Base-by-base conservation (phyloP, 2,329 filamentous ascomycete genomes). In the Colletotrichum sp. region DNA sequence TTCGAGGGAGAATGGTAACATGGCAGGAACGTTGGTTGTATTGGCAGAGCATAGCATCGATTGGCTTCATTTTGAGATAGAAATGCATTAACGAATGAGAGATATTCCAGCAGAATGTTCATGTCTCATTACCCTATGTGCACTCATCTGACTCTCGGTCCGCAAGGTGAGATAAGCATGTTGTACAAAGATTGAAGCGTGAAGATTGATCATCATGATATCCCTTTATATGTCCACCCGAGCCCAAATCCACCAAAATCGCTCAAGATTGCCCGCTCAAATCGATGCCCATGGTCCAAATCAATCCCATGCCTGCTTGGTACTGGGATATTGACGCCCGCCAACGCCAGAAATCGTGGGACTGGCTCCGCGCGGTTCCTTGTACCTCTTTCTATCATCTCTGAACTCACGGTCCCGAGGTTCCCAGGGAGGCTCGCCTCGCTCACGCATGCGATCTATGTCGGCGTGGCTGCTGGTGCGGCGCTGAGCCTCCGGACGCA, bases 401-500 rank as follows among this genome's bases (percentile, higher is more conserved):
- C 76, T 63, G 10, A 67, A 24, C 8, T 77, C 76, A 21, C 76
- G 76, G n/a, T 76, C 76, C 28, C 75, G 67, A 34, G 68, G 55
- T 30, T 77, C 75, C 76, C 76, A 78, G 26, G 58, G 34, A 9
- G 58, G 43, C 48, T 75, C 73, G 18, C 48, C 61, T 21, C 71
- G 56, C 18, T 76, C 76, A 18, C 75, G 68, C 75, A 77, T 73
- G 9, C 87, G 83, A 74, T 89, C 88, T 38, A 86, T 82, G 74
- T 90, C 88, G 28, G 87, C 86, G 74, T 89, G 88, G 78, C 88
- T 89, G 80, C 88, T 89, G 4, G 88, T 87, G 59, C 88, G 82
- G 62, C 87, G 83, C 32, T 85, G 81, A 16, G 82, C 78, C 2
- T 87, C 86, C 2, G 86, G 84, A n/a, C 86, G 83, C 34, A 83